Conservation (phyloP, 495 filamentous ascomycete genomes). For the Penicillium canariense region DNA sequence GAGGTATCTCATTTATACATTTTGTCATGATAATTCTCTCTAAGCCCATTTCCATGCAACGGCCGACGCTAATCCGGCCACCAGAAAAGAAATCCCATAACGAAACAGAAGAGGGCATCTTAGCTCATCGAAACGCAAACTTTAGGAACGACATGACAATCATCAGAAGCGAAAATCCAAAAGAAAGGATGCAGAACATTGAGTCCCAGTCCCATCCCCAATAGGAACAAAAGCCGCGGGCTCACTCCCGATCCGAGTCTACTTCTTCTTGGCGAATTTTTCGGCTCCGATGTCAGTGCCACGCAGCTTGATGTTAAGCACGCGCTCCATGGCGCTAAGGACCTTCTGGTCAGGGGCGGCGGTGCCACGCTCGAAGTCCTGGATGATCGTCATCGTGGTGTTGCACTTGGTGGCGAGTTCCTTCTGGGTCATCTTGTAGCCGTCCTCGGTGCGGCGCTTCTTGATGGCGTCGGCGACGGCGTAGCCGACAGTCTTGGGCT, state of each 20-base stretch:
- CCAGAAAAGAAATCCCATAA: slow-evolving; percentile 28
- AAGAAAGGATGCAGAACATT: slow-evolving; percentile 21
- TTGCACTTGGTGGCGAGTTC: slow-evolving; percentile 94
- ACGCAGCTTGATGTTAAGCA: slow-evolving; percentile 81
- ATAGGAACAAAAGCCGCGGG: slow-evolving; percentile 27
- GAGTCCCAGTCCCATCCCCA: slow-evolving; percentile 21
- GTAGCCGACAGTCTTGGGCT: slow-evolving; percentile 83
- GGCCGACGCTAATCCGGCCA: slow-evolving; percentile 42
- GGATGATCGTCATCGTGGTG: slow-evolving; percentile 73
- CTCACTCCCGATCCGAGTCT: slow-evolving; percentile 32
- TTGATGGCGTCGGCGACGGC: slow-evolving; percentile 81
- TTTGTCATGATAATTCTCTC: slow-evolving; percentile 26
- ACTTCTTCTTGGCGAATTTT: slow-evolving; percentile 71
- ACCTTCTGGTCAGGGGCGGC: slow-evolving; percentile 85
- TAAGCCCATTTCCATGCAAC: slow-evolving; percentile 32
- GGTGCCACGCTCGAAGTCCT: slow-evolving; percentile 81
- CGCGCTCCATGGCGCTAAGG: slow-evolving; percentile 73
- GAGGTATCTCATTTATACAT: slow-evolving; percentile 32
- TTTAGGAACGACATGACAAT: slow-evolving; percentile 21
- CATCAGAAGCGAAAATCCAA: slow-evolving; percentile 18
- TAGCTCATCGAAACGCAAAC: slow-evolving; percentile 8
- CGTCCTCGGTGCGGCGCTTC: slow-evolving; percentile 66
- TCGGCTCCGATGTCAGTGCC: slow-evolving; percentile 74
- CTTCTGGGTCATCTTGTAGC: slow-evolving; percentile 90
- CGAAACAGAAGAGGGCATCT: slow-evolving; percentile 11